phyloP scores from a whole-genome alignment of 2,329 filamentous ascomycete genomes.

The Neoascochyta sp. region DNA sequence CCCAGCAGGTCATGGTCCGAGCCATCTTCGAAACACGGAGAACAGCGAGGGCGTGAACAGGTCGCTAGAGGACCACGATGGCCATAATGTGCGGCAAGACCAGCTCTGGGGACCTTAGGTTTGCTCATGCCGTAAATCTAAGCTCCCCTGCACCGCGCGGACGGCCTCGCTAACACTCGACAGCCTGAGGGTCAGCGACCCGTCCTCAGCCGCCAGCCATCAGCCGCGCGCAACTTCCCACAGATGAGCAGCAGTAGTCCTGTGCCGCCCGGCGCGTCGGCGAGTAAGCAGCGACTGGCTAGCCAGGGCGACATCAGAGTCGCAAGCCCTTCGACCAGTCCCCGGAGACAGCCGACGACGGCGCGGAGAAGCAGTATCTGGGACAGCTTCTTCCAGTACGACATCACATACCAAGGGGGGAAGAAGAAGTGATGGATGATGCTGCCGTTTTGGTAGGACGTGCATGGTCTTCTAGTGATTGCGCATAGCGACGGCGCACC shows the following conservation, averaged over 20 bases:
- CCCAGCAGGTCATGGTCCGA: constrained; percentile 31
- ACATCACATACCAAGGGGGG: constrained; percentile 39
- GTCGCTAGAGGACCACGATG: constrained; percentile 32
- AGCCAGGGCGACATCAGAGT: constrained; percentile 16
- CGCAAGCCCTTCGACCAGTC: constrained; percentile 21
- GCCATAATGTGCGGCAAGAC: constrained; percentile 43
- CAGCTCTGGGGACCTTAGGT: constrained; percentile 44
- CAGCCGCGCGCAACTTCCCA: too few relatives aligned
- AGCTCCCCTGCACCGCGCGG: constrained; percentile 25
- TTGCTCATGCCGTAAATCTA: constrained; percentile 30
- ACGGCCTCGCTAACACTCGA: too few relatives aligned
- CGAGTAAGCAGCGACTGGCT: constrained; percentile 14
- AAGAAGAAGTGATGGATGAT: constrained; percentile 39
- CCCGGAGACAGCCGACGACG: constrained; percentile 15
- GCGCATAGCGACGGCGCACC: too few relatives aligned
- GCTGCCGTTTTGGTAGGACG: too few relatives aligned
- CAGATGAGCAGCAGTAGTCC: constrained; percentile 6
- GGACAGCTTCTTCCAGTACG: constrained; percentile 40
- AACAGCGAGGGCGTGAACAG: constrained; percentile 15
- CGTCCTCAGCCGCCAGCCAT: too few relatives aligned
- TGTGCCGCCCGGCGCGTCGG: constrained; percentile 12
- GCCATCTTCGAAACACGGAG: constrained; percentile 32
- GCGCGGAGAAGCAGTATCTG: constrained; percentile 34
- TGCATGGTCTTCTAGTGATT: too few relatives aligned
- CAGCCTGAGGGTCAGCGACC: too few relatives aligned